Evolutionary conservation across 352 stramenopile genomes (phyloP).

Genomic region (Aphanomyces cochlioides): DNA sequence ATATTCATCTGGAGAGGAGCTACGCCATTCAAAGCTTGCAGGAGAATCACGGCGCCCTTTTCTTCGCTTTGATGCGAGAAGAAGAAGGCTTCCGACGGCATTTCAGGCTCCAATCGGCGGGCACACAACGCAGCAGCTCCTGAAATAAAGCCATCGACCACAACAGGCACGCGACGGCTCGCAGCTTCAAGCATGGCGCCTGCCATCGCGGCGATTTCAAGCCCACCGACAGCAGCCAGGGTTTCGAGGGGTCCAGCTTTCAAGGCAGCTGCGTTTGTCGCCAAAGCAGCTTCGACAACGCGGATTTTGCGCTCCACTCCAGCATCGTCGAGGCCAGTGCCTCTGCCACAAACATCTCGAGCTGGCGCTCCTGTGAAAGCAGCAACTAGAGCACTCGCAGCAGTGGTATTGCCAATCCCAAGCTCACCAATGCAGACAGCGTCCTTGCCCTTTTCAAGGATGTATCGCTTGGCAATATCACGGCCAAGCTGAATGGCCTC

Average conservation of each 20-base stretch:
- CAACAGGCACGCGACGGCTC: conserved; percentile 38
- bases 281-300: conserved; percentile 44
- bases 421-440: conserved; percentile 58
- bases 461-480: conserved; percentile 28
- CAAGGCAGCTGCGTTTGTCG: neutral
- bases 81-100: conserved; percentile 38
- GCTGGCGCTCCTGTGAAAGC: conserved; percentile 37
- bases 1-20: conserved; percentile 51
- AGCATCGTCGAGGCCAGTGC: conserved; percentile 37
- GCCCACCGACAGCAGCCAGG: conserved; percentile 45
- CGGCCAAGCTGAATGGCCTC: conserved; percentile 39
- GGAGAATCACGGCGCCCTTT: conserved; percentile 37
- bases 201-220: conserved; percentile 59
- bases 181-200: conserved; percentile 46
- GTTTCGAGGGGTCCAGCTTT: conserved; percentile 19
- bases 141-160: conserved; percentile 69
- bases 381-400: conserved; percentile 43
- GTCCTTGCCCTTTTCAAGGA: conserved; percentile 29
- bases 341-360: conserved; percentile 33
- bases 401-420: conserved; percentile 71
- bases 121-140: conserved; percentile 49
- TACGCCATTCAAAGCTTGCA: neutral
- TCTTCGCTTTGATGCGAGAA: conserved; percentile 52
- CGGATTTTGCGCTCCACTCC: conserved; percentile 46
- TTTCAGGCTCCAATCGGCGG: conserved; percentile 37